Evolutionary conservation across 164 flowering plant genomes (phyloP).

Genomic region (Piper longum): DNA sequence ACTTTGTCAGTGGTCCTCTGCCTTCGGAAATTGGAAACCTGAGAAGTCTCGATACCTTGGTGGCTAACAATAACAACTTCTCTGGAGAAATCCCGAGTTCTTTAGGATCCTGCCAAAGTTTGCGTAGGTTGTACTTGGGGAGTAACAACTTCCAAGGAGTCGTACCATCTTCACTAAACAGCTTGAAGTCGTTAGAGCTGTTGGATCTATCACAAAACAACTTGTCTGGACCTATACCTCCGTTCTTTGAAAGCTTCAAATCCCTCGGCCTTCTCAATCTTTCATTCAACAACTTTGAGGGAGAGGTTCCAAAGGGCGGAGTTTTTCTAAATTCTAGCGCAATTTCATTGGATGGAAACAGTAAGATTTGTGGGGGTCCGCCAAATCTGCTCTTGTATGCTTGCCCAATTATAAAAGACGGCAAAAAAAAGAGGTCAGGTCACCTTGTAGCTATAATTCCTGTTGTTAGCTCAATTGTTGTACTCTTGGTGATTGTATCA

Average conservation of each 20-base stretch:
- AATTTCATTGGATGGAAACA: slow-evolving; percentile 17
- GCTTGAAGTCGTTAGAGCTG: neutral
- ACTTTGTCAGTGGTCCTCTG: slow-evolving; percentile 11
- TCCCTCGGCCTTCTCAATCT: too few species aligned
- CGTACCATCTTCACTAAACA: neutral
- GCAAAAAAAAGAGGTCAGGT: neutral
- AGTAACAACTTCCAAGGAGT: neutral
- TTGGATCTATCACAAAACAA: slow-evolving; percentile 3
- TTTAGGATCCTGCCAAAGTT: neutral
- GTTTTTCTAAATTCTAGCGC: slow-evolving; percentile 19
- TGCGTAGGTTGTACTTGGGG: neutral
- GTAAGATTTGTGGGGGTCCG: slow-evolving; percentile 22
- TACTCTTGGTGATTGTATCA: neutral
- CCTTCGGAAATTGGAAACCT: slow-evolving; percentile 14
- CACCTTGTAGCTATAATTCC: neutral
- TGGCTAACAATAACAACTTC: slow-evolving; percentile 4
- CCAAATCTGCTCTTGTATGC: neutral
- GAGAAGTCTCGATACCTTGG: slow-evolving; percentile 2
- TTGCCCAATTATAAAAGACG: neutral
- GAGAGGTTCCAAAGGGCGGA: too few species aligned
- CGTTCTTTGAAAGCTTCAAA: too few species aligned
- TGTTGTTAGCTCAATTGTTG: neutral
- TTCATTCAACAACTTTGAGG: too few species aligned
- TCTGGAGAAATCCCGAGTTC: slow-evolving; percentile 7
- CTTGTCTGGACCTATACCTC: too few species aligned